These are phyloP conservation scores for Oenanthe javanica DNA, from an alignment of 140 eudicot genomes.

Conservation along the genomic window DNA sequence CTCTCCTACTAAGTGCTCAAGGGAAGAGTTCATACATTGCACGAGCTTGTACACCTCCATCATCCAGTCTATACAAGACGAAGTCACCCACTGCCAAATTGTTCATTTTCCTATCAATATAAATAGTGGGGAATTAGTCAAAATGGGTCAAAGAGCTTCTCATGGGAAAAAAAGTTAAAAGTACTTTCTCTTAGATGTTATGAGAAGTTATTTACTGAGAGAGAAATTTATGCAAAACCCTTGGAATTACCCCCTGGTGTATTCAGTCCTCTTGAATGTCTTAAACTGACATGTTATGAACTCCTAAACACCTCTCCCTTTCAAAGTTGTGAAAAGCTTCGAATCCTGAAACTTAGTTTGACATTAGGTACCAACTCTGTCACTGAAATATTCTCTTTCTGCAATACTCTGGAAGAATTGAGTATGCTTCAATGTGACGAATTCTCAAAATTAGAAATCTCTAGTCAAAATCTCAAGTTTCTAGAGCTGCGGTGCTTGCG, in stretches of 20 bases:
- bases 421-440: background rate
- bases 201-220: background rate
- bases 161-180: background rate
- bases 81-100: constrained; percentile 6
- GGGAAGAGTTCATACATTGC: background rate
- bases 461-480: background rate
- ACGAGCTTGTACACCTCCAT: background rate
- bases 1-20: background rate
- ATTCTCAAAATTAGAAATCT: background rate
- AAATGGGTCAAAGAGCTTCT: constrained; percentile 4
- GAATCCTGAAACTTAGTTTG: background rate
- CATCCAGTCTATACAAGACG: background rate
- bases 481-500: background rate
- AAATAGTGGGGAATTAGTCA: too few relatives aligned
- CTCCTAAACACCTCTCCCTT: background rate
- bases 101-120: background rate
- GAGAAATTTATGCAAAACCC: too few relatives aligned
- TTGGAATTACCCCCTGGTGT: background rate
- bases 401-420: background rate
- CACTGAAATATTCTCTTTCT: background rate
- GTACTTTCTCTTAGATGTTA: background rate
- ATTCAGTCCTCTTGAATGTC: background rate
- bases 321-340: constrained; percentile 2
- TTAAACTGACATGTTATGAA: background rate
- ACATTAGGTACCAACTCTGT: background rate